Evolutionary conservation across 2,329 filamentous ascomycete genomes (phyloP), one percentile per base, ranked within the genome.

Genomic region (Aspergillus japonicus): DNA sequence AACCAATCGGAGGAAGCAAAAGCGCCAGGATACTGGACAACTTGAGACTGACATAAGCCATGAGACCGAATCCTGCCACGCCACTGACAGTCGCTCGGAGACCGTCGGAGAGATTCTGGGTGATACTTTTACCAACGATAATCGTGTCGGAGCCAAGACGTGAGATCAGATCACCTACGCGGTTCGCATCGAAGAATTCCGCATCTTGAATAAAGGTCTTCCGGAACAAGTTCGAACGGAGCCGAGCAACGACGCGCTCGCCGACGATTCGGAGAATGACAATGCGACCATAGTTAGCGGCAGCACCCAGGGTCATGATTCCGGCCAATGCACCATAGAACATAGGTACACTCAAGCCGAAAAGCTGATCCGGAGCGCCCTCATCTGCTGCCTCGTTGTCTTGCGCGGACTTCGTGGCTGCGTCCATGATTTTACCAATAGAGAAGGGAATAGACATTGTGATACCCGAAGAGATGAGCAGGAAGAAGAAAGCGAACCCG

Each of bases 121-220:
- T 99, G 65, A 99, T 96, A 70, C 92, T 96, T 78, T 99, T 99
- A 72, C 94, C 95, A 57, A 99, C 95, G 71, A 99, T 96, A 71
- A 98, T 92, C 0, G 95, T 97, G 75, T 99, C 96, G 2, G 93
- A 96, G 70, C 94, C 93, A 50, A 99, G 86, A 42, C 96, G 89
- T 42, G 94, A 98, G 71, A 99, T 97, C 68, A 99, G 81, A 73
- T 99, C 95, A 74, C 95, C 95, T 26, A 97, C 93, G 26, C 95
- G 86, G 78, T 99, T 99, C 44, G 95, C 95, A 73, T 99, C 95
- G 72, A 99, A 99, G 80, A 99, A 99, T 71, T 98, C 95, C 60
- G 95, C 95, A 75, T 99, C 95, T 75, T 99, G 95, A n/a, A 95
- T 85, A 68, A 96, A 96, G 0, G 95, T 99, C 64, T 90, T 87